Evolutionary conservation across 1,284 basidiomycete genomes (phyloP), one percentile per base, ranked within the genome.

Genomic region (Cutaneotrichosporon mucoides): DNA sequence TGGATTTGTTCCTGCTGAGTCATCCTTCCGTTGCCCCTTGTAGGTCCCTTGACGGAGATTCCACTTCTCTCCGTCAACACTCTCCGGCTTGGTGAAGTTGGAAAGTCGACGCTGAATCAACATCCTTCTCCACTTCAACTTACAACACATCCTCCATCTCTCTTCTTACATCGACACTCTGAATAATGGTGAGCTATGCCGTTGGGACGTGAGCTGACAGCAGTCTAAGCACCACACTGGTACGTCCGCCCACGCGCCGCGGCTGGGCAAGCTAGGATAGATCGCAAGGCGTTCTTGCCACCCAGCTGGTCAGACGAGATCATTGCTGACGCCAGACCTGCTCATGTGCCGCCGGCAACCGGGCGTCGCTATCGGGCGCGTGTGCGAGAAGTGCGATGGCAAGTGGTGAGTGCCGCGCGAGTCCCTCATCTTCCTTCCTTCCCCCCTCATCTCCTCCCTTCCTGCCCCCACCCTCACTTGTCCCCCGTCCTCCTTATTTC

Each of bases 341-440:
- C 92, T 97, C 66, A 95, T 97, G 88, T 98, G 94, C 79, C 85
- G 94, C 74, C 88, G 94, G 63, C 92, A 96, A 76, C 89, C 94
- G 65, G 94, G 94, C 65, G 95, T 97, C 61, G 91, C 95, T 49
- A 94, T 98, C 67, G 96, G 96, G 35, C 88, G 96, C 70, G 84
- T 97, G 55, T 99, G 96, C 79, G 96, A 99, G 79, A 98, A 98
- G 78, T 97, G 94, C 73, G 96, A 99, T 76, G 96, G 96, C 55
- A 98, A 98, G 85, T 99, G 95, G 94, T 94, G 68, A 66, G 86
- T 76, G n/a, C 4, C 24, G 24, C 24, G 24, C 24, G 24, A 24
- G 24, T 24, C 24, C 6, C 38, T 33, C 33, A 15, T 15, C 6
- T 42, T 38, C 12, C 46, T 33, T 48, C 34, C 16, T 24, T 33